Percentiles rank a stretch among this genome's conserved stretches.
Evolutionary conservation across 2,329 filamentous ascomycete genomes (phyloP).

Genomic region (Penicillium sp.): DNA sequence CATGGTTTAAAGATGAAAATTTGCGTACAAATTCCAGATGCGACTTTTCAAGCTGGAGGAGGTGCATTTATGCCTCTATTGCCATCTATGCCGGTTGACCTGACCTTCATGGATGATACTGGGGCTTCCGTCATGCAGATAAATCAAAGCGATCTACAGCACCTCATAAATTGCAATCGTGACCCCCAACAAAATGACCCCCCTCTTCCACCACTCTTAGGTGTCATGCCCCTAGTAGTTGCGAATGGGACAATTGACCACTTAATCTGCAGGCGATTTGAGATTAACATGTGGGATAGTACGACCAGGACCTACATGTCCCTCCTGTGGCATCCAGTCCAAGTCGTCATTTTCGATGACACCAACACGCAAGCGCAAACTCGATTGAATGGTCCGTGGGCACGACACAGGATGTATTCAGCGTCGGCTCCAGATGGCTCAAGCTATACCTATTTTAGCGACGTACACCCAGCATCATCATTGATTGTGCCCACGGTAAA

Average conservation of each 20-base stretch:
- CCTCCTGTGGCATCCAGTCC: neutral
- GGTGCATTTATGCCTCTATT: no score
- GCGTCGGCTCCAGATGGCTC: neutral
- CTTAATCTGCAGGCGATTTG: neutral
- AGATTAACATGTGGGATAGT: neutral
- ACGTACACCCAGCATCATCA: neutral
- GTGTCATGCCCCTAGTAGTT: rapidly evolving
- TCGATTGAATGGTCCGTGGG: neutral
- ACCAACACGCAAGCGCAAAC: rapidly evolving
- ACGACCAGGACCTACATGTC: rapidly evolving
- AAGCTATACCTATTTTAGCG: neutral
- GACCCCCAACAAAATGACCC: neutral
- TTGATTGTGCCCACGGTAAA: rapidly evolving
- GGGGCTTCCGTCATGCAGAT: neutral
- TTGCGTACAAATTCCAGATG: no score
- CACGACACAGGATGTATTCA: neutral
- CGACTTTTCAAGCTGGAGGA: no score
- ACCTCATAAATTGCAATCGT: neutral
- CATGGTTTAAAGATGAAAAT: neutral
- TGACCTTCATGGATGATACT: neutral
- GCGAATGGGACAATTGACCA: rapidly evolving
- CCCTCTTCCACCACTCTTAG: neutral
- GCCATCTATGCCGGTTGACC: no score
- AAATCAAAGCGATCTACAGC: neutral
- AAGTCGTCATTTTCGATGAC: neutral